Evolutionary conservation across 441 rosid species (phyloP).

Genomic region (Arabidopsis lyrata): DNA sequence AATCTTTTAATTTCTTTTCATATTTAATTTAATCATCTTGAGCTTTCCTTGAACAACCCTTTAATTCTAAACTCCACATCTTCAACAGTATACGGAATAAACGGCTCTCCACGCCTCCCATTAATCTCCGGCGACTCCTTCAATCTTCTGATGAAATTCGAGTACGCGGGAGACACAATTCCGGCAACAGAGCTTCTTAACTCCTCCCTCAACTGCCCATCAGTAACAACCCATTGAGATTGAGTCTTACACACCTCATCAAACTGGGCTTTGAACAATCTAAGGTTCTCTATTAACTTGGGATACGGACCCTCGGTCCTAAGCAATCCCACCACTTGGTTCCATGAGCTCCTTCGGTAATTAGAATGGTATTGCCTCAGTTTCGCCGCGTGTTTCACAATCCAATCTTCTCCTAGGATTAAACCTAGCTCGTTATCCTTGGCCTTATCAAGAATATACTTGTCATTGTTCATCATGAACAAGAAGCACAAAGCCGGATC

Average conservation of each 20-base stretch:
- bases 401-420: conserved; percentile 87
- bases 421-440: conserved; percentile 69
- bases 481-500: conserved; percentile 66
- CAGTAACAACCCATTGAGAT: conserved; percentile 65
- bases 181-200: conserved; percentile 57
- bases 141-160: conserved; percentile 53
- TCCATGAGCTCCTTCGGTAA: conserved; percentile 83
- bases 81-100: conserved; percentile 55
- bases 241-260: conserved; percentile 65
- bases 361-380: conserved; percentile 62
- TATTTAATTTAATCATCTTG: conserved; percentile 15
- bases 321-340: conserved; percentile 59
- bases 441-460: conserved; percentile 82
- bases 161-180: conserved; percentile 66
- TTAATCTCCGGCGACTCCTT: conserved; percentile 59
- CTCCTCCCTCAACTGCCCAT: conserved; percentile 70
- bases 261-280: conserved; percentile 56
- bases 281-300: conserved; percentile 67
- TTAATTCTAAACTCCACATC: conserved; percentile 63
- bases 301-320: conserved; percentile 54
- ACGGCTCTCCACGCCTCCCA: conserved; percentile 63
- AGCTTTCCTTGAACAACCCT: conserved; percentile 64
- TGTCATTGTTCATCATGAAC: conserved; percentile 89
- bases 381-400: conserved; percentile 74
- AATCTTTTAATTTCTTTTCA: background rate